Base-by-base conservation (phyloP, 768 basidiomycete species). In the Xerocomellus amylosporus region DNA sequence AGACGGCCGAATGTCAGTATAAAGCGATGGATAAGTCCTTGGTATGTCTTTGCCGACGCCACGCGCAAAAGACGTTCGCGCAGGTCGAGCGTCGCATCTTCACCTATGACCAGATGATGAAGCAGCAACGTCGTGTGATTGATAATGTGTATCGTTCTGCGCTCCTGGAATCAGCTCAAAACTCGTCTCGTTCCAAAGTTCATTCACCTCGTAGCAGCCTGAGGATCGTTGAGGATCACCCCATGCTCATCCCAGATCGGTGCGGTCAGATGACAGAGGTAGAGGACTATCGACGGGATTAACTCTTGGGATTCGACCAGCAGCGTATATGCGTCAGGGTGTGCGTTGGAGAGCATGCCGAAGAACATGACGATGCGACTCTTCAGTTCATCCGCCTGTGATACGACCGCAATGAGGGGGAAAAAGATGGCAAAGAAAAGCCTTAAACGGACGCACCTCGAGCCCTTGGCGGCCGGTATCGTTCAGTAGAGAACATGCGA, bases 1-100 rank as follows among this genome's bases (percentile, higher is more conserved):
- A 93, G 71, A 56, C 90, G 78, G 37, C 90, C 87, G 51, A 93
- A 80, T 1, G 84, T 81, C n/a, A 90, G 83, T 28, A 85, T 81
- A 64, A 90, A 91, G 65, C 84, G 77, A 59, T 93, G 84, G 13
- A 75, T 75, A 26, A 88, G 69, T 31, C 84, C 84, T 59, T 80
- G 83, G 64, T 86, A 86, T 28, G 75, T 73, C 31, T 82, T 79
- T 44, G 73, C 71, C 13, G 79, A 73, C 15, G 83, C 30, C 30
- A 30, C 80, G 39, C 77, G 73, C 52, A 80, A 79, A 30, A 92
- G 76, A 64, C 82, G 82, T 36, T 77, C 75, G 38, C 82, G 79
- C 49, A 91, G 71, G 64, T 82, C 78, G 44, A 81, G 65, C 12
- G 71, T 68, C 13, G 81, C 69, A 8, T 78, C 76, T 24, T 73